Evolutionary conservation across 2,329 filamentous ascomycete genomes (phyloP), one percentile per base, ranked within the genome.

Genomic region (Pyrenochaeta sp.): DNA sequence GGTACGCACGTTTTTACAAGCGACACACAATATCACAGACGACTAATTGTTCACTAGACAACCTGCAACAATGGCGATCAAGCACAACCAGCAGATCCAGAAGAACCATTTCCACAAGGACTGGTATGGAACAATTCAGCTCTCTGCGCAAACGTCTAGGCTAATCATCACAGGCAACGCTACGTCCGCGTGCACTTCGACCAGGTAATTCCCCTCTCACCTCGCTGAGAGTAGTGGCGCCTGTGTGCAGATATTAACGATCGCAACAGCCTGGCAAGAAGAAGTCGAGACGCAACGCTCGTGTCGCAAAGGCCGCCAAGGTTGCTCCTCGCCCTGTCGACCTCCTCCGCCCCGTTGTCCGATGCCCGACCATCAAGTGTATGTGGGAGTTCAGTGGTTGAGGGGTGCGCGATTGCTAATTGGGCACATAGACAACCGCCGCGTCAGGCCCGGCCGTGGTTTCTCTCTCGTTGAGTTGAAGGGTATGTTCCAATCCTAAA

Each of bases 131-230:
- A 54, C 50, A 64, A 50, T 25, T 55, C 27, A 45, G 19, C 30
- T 19, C 24, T 46, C 42, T 57, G 43, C 52, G 49, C 43, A 50
- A 40, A 40, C 40, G 34, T 54, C 61, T 60, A 56, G 62, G 66
- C 72, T 75, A 52, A 75, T 64, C 59, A 45, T 36, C n/a, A 27
- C 61, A 74, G 95, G 95, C 93, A 98, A 85, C 92, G 93, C 86
- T 92, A 93, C 86, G 95, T 99, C 81, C 92, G 93, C 85, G 91
- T 92, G 84, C 95, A 99, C 89, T 99, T 99, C 87, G 93, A 99
- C 88, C 95, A 98, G 93, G 94, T 96, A 94, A 85, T 79, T 83
- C 80, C 83, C 83, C 81, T 81, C 77, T 82, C 79, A 77, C 58
- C 60, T 61, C 62, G 56, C 64, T 82, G 81, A 83, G 81, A 82